Percentiles rank a stretch among this genome's conserved stretches.
Evolutionary conservation across 139 green algal species (phyloP).

Genomic region (Asterochloris erici): DNA sequence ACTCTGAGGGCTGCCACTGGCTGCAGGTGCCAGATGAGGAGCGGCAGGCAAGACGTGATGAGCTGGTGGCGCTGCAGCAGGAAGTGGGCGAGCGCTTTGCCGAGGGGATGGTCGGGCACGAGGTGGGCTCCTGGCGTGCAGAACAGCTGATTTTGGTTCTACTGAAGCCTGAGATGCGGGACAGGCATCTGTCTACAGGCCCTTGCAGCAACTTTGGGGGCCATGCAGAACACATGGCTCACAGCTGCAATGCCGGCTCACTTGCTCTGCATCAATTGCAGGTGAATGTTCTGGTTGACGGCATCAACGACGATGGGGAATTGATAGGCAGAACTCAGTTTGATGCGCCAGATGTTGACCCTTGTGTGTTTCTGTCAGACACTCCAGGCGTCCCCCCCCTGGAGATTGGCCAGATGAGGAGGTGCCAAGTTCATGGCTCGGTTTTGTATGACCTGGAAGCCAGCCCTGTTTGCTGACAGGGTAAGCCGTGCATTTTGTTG

Average conservation of each 20-base stretch:
- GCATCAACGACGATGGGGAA: conserved; percentile 68
- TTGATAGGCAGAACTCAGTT: conserved; percentile 67
- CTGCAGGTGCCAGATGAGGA: conserved; percentile 36
- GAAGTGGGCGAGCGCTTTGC: conserved; percentile 61
- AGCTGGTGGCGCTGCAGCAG: conserved; percentile 77
- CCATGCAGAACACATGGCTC: too few species aligned
- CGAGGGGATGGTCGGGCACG: conserved; percentile 51
- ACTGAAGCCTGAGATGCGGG: too few species aligned
- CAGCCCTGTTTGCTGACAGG: conserved; percentile 45
- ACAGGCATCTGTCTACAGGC: too few species aligned
- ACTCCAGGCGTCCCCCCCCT: conserved; percentile 27
- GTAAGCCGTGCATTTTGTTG: too few species aligned
- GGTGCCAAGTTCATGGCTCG: conserved; percentile 53
- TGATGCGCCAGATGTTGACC: conserved; percentile 73
- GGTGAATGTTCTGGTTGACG: conserved; percentile 69
- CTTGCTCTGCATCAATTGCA: conserved; percentile 1
- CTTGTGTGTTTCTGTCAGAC: conserved; percentile 67
- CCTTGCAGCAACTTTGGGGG: too few species aligned
- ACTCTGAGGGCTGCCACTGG: neutral
- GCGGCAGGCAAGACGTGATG: conserved; percentile 65
- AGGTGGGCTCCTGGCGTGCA: conserved; percentile 27
- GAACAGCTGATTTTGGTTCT: too few species aligned
- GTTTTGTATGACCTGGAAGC: conserved; percentile 81
- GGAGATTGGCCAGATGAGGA: conserved; percentile 68
- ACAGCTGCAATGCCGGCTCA: too few species aligned